These are phyloP conservation scores for Coemansia sp. DNA, from an alignment of 192 early-diverging fungal species.

Conservation along the genomic window DNA sequence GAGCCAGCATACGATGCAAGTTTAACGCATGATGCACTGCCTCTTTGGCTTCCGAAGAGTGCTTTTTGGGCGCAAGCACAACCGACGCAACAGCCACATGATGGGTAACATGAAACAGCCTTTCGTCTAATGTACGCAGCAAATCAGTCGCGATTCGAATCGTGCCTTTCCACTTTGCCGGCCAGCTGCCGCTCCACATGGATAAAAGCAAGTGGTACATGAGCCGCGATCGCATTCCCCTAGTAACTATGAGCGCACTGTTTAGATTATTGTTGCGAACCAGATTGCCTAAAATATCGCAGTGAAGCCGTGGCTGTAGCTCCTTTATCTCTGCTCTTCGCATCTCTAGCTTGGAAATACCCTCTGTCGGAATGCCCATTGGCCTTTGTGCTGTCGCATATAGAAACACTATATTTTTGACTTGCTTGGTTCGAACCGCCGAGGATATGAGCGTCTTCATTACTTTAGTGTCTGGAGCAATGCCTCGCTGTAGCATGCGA, in stretches of 20 bases:
- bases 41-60: too few relatives aligned
- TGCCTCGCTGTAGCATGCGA: background rate
- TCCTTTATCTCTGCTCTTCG: constrained; percentile 2
- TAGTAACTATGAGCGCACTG: constrained; percentile 4
- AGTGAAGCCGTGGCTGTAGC: constrained; percentile 21
- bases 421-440: constrained; percentile 6
- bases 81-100: constrained; percentile 15
- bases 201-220: constrained; percentile 16
- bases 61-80: background rate
- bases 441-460: constrained; percentile 17
- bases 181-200: constrained; percentile 10
- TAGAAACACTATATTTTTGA: background rate
- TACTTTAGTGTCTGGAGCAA: constrained; percentile 11
- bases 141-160: background rate
- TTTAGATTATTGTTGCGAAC: constrained; percentile 13
- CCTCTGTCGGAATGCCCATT: background rate
- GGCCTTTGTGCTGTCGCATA: constrained; percentile 11
- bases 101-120: constrained; percentile 31
- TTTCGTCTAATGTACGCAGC: constrained; percentile 4
- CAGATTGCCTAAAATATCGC: constrained; percentile 18
- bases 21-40: constrained; percentile 3
- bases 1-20: constrained; percentile 22
- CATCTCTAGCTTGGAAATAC: background rate
- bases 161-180: too few relatives aligned
- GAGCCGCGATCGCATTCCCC: constrained; percentile 4